Percentiles rank a stretch among this genome's conserved stretches.
Evolutionary conservation across 1,284 basidiomycete genomes (phyloP).

Genomic region (Coniferiporia weirii): DNA sequence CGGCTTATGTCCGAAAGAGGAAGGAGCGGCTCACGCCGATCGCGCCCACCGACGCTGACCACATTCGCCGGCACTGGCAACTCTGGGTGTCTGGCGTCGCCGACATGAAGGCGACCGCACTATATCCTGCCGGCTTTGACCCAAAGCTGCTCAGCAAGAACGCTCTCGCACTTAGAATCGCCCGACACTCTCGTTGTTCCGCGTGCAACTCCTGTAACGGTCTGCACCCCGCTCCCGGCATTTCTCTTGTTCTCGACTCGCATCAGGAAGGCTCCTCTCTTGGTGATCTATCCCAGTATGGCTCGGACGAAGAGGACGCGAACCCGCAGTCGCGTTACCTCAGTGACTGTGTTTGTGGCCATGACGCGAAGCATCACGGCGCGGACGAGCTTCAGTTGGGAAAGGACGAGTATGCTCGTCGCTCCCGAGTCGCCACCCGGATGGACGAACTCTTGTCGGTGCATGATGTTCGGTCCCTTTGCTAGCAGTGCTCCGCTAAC

Average conservation of each 20-base stretch:
- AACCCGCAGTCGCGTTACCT: conserved; percentile 49
- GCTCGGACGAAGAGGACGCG: conserved; percentile 55
- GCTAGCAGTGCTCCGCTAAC: neutral
- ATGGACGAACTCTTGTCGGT: conserved; percentile 86
- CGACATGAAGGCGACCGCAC: neutral
- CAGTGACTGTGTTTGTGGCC: conserved; percentile 69
- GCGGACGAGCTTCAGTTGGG: conserved; percentile 56
- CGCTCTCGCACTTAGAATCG: conserved; percentile 62
- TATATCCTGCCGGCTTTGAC: conserved; percentile 57
- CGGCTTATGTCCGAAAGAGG: neutral
- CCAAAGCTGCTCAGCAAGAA: conserved; percentile 41
- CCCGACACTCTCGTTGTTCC: conserved; percentile 64
- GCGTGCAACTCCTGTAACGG: conserved; percentile 56
- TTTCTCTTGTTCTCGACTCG: conserved; percentile 53
- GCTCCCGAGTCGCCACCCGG: conserved; percentile 73
- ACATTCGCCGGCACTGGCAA: neutral
- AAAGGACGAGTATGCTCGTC: conserved; percentile 58
- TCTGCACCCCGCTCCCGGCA: conserved; percentile 58
- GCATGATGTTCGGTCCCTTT: conserved; percentile 22
- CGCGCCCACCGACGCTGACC: too few species aligned
- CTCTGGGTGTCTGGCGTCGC: neutral
- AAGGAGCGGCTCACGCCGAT: neutral
- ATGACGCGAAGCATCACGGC: conserved; percentile 63
- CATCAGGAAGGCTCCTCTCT: conserved; percentile 42
- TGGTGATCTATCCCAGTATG: conserved; percentile 53